Base-by-base conservation (phyloP, 2,329 filamentous ascomycete species). In the Mariannaea sp. region DNA sequence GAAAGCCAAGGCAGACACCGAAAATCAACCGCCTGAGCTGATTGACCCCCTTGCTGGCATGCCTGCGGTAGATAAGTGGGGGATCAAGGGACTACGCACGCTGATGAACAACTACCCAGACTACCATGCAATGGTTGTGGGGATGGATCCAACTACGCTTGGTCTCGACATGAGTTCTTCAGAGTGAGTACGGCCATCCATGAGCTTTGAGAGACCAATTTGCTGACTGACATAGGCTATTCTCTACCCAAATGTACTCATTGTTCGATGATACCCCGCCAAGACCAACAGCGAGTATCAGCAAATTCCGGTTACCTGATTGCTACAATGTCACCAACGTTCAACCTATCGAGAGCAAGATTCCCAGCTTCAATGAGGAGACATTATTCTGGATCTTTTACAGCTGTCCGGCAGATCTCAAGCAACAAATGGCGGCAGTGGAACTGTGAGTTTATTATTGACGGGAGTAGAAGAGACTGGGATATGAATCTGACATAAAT, bases 341-440 rank as follows among this genome's bases (percentile, higher is more conserved):
- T 20, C 83, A 85, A 59, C 78, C 82, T 3, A 80, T 88, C 46
- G 83, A 87, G 56, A 83, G 78, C 61, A 87, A 87, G 69, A 84
- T 87, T 42, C 76, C 76, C 33, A 86, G 80, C 58, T 87, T 88
- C 70, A 87, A 86, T 60, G 85, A 88, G 58, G 85, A 88, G 70
- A 86, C 85, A 0, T 71, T 88, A 41, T 83, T 88, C 69, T 86
- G 82, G 79, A 87, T 88, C 59, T 88, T 88, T 65, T 87, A 88
- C 69, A 85, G 81, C 70, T 85, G 82, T 55, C 82, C 85, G 7
- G 76, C 79, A 38, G 84, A 87, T 62, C 66, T 80, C 29, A 83
- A 85, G 68, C 85, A 88, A 66, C 80, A 84, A 41, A 73, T 85
- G 71, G 85, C 85, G 3, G 84, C 85, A 0, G 73, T 79, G 33